These are phyloP conservation scores for Ampelomyces quisqualis DNA, from an alignment of 2,329 filamentous ascomycete species.

Conservation along the genomic window DNA sequence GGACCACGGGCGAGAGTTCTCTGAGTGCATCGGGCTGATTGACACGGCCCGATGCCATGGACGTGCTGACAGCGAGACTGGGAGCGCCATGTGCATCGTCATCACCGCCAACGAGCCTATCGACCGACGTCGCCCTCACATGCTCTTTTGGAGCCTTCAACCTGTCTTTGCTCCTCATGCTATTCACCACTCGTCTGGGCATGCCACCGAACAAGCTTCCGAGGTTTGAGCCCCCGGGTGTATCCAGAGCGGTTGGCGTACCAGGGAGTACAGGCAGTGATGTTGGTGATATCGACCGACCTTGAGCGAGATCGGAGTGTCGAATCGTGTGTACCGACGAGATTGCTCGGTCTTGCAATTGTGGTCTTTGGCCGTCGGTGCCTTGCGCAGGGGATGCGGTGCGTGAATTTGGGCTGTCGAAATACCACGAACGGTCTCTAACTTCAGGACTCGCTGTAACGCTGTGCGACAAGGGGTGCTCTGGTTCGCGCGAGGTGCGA, in stretches of 20 bases:
- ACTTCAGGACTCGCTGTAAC: conserved; percentile 68
- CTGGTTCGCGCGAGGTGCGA: conserved; percentile 54
- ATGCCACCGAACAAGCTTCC: conserved; percentile 50
- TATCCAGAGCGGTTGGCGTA: conserved; percentile 48
- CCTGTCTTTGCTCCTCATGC: conserved; percentile 45
- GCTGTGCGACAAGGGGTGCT: conserved; percentile 75
- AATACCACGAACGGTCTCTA: conserved; percentile 38
- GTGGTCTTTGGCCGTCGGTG: conserved; percentile 29
- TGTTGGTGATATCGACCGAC: conserved; percentile 39
- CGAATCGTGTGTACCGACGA: conserved; percentile 52
- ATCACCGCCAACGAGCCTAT: conserved; percentile 60
- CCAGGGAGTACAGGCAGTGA: conserved; percentile 48
- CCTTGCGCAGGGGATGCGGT: conserved; percentile 44
- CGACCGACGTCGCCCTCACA: conserved; percentile 61
- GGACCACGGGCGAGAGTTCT: conserved; percentile 40
- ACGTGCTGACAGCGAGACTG: conserved; percentile 63
- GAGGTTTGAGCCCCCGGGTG: conserved; percentile 45
- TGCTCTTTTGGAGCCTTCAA: conserved; percentile 49
- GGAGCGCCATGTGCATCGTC: conserved; percentile 65
- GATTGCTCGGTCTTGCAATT: conserved; percentile 43
- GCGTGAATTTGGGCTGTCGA: conserved; percentile 42
- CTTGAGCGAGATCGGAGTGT: conserved; percentile 41
- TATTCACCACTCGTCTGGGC: conserved; percentile 50
- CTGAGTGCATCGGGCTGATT: conserved; percentile 53
- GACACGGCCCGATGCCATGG: conserved; percentile 62